Evolutionary conservation across 2,329 filamentous ascomycete genomes (phyloP), one percentile per base, ranked within the genome.

Genomic region (Penicillium concentricum): DNA sequence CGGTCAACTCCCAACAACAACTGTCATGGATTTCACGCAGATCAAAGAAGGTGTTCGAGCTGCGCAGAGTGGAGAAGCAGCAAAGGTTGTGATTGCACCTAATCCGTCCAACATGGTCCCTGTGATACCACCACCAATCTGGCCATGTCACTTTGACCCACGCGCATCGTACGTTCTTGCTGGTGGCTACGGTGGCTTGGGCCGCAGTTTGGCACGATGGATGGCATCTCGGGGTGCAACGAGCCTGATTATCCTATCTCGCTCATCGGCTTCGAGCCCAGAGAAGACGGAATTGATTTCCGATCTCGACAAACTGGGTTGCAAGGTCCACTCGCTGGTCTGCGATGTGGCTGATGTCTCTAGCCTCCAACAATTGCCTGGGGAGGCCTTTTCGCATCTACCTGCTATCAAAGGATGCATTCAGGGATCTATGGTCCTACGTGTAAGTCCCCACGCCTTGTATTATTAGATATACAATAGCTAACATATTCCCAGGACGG

Each of bases 361-460:
- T 13, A 54, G 44, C 5, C 43, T 62, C 6, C 45, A 51, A n/a
- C 18, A 8, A n/a, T 49, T 59, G 9, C 46, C 61, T 12, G 32
- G 28, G 15, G 34, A 52, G 2, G 49, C 39, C 18, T 45, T 55
- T 20, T 6, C 30, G 0, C 18, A 41, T 30, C 28, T 68, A 16
- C 64, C 60, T 10, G 56, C 66, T 0, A 64, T 68, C 48, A 66
- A 63, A 39, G 66, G 66, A n/a, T 66, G 64, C 34, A 62, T 69
- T 7, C 65, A 68, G 42, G 62, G 46, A 3, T 61, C 65, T 1
- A 68, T 67, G 66, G 60, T 64, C 1, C 28, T 67, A 7, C 55
- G 54, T 16, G 65, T 67, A 60, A 51, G 61, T 61, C 15, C 3
- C 7, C 9, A 4, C 5, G 0, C 4, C 15, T 10, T 16, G 2